Evolutionary conservation across 768 basidiomycete genomes (phyloP).

Genomic region (Mycena filopes): DNA sequence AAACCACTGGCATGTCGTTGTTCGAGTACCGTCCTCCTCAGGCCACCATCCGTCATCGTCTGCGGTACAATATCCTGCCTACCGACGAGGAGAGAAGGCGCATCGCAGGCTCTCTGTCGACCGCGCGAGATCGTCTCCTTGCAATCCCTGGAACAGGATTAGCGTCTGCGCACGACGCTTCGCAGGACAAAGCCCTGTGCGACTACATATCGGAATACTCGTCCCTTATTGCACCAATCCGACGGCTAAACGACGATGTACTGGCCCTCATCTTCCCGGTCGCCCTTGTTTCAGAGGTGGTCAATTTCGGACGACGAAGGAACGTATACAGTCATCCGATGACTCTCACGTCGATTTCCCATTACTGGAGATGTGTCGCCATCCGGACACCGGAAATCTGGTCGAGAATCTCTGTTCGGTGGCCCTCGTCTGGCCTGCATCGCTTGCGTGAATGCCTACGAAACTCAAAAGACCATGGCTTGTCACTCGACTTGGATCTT

Average conservation of each 20-base stretch:
- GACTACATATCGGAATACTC: constrained; percentile 6
- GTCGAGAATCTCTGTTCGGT: background rate
- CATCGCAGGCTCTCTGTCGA: background rate
- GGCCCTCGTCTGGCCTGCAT: background rate
- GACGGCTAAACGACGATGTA: background rate
- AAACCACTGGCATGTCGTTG: too few species aligned
- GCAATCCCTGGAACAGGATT: background rate
- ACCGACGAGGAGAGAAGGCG: background rate
- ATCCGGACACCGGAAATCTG: background rate
- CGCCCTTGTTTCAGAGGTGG: too few species aligned
- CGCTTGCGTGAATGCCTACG: too few species aligned
- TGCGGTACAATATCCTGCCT: constrained; percentile 1
- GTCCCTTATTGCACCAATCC: constrained; percentile 9
- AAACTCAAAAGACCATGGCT: too few species aligned
- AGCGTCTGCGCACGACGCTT: background rate
- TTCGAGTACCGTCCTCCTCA: too few species aligned
- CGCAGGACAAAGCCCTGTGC: background rate
- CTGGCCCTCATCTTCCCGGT: background rate
- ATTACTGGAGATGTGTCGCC: background rate
- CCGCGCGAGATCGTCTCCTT: background rate
- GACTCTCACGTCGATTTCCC: background rate
- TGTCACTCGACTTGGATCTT: too few species aligned
- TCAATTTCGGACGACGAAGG: background rate
- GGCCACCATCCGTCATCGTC: background rate
- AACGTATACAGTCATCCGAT: background rate